Conservation (phyloP, 108 stramenopile species). For the Asterionellopsis glacialis region DNA sequence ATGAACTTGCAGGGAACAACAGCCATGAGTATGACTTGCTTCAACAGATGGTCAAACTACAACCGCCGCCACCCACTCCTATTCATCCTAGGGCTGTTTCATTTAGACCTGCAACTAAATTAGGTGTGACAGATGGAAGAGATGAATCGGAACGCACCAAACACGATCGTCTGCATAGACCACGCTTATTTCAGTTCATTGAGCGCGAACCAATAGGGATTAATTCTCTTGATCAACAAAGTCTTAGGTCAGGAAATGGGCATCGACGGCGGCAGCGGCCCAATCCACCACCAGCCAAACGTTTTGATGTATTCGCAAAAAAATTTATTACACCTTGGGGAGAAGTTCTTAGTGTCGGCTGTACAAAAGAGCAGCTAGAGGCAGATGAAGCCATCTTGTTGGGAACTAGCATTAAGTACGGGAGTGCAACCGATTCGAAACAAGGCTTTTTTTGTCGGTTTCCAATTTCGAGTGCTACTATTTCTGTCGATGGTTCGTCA, state of each 20-base stretch:
- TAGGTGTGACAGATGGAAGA: constrained; percentile 27
- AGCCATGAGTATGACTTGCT: constrained; percentile 43
- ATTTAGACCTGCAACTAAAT: constrained; percentile 15
- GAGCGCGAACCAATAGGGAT: not conserved
- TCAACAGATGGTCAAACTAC: constrained; percentile 32
- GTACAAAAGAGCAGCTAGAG: constrained; percentile 26
- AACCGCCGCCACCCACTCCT: constrained; percentile 48
- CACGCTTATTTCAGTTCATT: constrained; percentile 24
- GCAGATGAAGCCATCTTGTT: constrained; percentile 29
- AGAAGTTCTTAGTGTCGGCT: constrained; percentile 31
- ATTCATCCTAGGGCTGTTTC: constrained; percentile 47
- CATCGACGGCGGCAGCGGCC: not conserved
- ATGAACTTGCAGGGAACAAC: not conserved
- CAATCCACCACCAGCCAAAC: not conserved
- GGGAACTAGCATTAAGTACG: constrained; percentile 10
- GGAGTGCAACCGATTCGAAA: not conserved
- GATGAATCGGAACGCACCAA: constrained; percentile 3
- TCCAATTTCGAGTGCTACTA: not conserved
- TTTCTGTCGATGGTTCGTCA: not conserved
- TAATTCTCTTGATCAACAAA: not conserved
- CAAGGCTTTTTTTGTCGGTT: not conserved
- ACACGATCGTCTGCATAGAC: constrained; percentile 15
- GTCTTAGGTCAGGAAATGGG: constrained; percentile 3
- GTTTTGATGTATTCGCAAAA: constrained; percentile 29
- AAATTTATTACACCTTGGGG: constrained; percentile 32